phyloP scores from a whole-genome alignment of 2,329 filamentous ascomycete species.

The Exutisphaerella laricina region DNA sequence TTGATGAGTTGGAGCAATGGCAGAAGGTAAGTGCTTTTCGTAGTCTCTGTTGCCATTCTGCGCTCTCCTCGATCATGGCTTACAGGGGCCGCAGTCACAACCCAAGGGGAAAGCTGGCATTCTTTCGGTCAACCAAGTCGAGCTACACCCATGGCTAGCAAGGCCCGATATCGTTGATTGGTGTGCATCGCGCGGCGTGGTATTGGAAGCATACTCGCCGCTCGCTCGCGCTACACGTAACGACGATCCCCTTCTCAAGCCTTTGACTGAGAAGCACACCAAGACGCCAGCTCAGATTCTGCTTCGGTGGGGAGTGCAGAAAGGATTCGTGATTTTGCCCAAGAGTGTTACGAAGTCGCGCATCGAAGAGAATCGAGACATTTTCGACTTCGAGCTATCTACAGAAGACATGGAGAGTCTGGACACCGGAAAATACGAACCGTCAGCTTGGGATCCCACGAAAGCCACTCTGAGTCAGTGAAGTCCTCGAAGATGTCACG shows the following conservation, averaged over 20 bases:
- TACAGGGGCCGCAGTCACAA: conserved; percentile 19
- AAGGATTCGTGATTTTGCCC: conserved; percentile 57
- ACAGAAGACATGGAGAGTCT: conserved; percentile 54
- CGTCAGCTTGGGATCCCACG: conserved; percentile 46
- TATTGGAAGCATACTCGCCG: conserved; percentile 47
- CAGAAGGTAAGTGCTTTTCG: conserved; percentile 37
- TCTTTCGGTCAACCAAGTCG: conserved; percentile 79
- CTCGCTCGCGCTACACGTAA: conserved; percentile 40
- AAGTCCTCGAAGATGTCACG: not conserved
- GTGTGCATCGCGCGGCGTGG: conserved; percentile 53
- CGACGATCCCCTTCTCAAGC: conserved; percentile 49
- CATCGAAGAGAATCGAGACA: conserved; percentile 51
- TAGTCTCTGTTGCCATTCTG: not conserved
- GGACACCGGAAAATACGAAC: conserved; percentile 51
- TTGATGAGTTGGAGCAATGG: conserved; percentile 50
- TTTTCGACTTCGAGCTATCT: conserved; percentile 57
- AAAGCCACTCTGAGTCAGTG: conserved; percentile 25
- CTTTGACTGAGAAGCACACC: conserved; percentile 50
- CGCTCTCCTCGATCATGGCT: not conserved
- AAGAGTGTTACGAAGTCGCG: conserved; percentile 51
- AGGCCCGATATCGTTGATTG: conserved; percentile 74
- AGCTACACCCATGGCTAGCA: conserved; percentile 83
- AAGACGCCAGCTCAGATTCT: conserved; percentile 56
- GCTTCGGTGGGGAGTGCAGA: conserved; percentile 57
- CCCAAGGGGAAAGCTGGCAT: conserved; percentile 57